Percentiles rank a stretch among this genome's conserved stretches.
Evolutionary conservation across 768 basidiomycete species (phyloP).

Genomic region (Russula sp.): DNA sequence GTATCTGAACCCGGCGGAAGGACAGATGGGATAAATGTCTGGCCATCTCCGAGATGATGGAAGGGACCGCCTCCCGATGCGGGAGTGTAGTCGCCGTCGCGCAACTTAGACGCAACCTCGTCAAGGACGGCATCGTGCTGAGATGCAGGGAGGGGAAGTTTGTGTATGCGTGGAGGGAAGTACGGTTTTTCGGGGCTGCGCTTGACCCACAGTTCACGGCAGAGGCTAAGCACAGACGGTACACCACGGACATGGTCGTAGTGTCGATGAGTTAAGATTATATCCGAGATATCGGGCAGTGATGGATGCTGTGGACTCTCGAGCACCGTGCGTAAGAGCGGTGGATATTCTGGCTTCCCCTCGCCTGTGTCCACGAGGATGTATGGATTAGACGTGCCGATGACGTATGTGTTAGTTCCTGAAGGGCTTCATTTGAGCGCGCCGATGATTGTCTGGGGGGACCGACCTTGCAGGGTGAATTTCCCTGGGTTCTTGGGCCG

Average conservation of each 20-base stretch:
- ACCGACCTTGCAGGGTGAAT: conserved; percentile 78
- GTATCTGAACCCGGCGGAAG: conserved; percentile 17
- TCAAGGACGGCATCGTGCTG: conserved; percentile 41
- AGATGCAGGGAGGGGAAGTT: conserved; percentile 49
- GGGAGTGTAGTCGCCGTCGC: conserved; percentile 47
- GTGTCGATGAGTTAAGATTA: conserved; percentile 91
- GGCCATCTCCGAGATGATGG: conserved; percentile 58
- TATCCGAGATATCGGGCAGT: conserved; percentile 72
- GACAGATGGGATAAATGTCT: conserved; percentile 44
- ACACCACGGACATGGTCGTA: conserved; percentile 82
- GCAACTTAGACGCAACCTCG: conserved; percentile 42
- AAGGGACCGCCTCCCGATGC: conserved; percentile 43
- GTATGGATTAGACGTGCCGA: conserved; percentile 68
- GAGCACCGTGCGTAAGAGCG: conserved; percentile 63
- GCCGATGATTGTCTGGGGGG: background rate
- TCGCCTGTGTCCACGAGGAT: conserved; percentile 83
- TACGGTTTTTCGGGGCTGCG: conserved; percentile 44
- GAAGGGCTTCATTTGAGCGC: background rate
- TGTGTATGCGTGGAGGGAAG: conserved; percentile 70
- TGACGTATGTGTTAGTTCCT: conserved; percentile 90
- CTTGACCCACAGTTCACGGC: conserved; percentile 60
- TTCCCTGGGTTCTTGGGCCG: conserved; percentile 73
- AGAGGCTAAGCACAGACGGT: conserved; percentile 60
- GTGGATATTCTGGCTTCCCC: conserved; percentile 63
- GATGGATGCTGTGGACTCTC: conserved; percentile 40